Percentiles rank a stretch among this genome's conserved stretches.
phyloP scores from a whole-genome alignment of 139 green algal species.

The Haematococcus sp. region DNA sequence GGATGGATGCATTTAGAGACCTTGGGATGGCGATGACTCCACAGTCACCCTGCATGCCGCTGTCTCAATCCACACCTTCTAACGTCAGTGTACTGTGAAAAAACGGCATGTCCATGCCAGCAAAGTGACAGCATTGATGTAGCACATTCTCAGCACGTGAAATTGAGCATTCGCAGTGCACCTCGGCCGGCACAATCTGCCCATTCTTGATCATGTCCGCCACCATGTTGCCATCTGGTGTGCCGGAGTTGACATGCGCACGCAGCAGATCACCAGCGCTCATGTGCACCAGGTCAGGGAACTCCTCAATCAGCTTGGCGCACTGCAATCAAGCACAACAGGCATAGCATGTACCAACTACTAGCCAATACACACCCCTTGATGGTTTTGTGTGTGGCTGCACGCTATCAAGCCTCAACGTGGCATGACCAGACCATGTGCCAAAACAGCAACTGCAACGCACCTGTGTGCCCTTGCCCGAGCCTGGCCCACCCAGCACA shows the following conservation, averaged over 20 bases:
- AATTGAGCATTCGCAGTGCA: slow-evolving; percentile 12
- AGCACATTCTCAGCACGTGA: no score
- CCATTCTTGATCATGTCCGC: slow-evolving; percentile 93
- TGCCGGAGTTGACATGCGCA: slow-evolving; percentile 87
- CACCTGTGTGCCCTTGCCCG: slow-evolving; percentile 88
- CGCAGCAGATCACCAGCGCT: slow-evolving; percentile 91
- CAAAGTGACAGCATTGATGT: no score
- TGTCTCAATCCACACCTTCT: no score
- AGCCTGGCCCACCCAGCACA: slow-evolving; percentile 80
- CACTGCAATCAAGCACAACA: slow-evolving; percentile 50
- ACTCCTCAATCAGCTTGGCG: slow-evolving; percentile 78
- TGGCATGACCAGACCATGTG: no score
- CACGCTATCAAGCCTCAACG: no score
- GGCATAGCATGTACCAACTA: no score
- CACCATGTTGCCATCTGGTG: slow-evolving; percentile 83
- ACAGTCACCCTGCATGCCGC: no score
- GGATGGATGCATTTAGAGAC: not conserved
- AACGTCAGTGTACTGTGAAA: no score
- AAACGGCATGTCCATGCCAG: slow-evolving; percentile 1
- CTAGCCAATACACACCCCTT: no score
- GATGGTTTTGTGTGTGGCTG: no score
- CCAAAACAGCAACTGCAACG: not conserved
- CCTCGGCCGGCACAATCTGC: slow-evolving; percentile 84
- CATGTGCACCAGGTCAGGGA: slow-evolving; percentile 82
- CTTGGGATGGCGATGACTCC: no score